Percentiles rank a stretch among this genome's conserved stretches.
phyloP scores from a whole-genome alignment of 2,329 filamentous ascomycete genomes.

The Nemania sp. region DNA sequence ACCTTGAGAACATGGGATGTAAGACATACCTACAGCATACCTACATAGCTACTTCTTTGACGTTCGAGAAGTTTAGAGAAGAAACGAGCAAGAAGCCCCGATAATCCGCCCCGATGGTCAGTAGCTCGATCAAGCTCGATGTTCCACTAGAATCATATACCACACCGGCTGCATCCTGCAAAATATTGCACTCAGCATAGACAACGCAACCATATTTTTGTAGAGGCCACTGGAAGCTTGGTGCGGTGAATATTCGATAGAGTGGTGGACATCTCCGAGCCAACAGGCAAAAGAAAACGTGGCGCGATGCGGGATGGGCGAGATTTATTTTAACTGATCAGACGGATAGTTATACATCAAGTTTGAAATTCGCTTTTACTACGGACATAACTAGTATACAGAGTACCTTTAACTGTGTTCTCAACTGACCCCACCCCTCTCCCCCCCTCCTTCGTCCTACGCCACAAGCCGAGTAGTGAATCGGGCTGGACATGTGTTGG shows the following conservation, averaged over 20 bases:
- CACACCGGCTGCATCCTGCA: neutral
- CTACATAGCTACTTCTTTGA: neutral
- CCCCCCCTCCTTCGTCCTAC: too few relatives aligned
- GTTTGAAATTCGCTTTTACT: too few relatives aligned
- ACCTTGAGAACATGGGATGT: too few relatives aligned
- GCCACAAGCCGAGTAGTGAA: too few relatives aligned
- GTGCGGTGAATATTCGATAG: neutral
- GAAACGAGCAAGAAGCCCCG: neutral
- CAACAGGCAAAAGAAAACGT: neutral
- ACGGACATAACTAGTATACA: too few relatives aligned
- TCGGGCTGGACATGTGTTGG: neutral
- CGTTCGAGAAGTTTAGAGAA: neutral
- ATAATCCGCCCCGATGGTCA: neutral
- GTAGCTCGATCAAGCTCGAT: neutral
- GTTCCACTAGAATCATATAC: slow-evolving; percentile 8
- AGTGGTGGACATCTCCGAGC: neutral
- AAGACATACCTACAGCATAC: neutral
- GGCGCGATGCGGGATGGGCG: neutral
- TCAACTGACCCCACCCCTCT: too few relatives aligned
- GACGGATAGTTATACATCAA: too few relatives aligned
- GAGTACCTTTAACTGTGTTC: too few relatives aligned
- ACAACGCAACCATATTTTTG: neutral
- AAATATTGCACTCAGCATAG: neutral
- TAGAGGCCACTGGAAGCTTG: neutral
- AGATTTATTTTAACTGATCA: neutral